phyloP scores from a whole-genome alignment of 306 rosid species.

The Vigna hirtella region DNA sequence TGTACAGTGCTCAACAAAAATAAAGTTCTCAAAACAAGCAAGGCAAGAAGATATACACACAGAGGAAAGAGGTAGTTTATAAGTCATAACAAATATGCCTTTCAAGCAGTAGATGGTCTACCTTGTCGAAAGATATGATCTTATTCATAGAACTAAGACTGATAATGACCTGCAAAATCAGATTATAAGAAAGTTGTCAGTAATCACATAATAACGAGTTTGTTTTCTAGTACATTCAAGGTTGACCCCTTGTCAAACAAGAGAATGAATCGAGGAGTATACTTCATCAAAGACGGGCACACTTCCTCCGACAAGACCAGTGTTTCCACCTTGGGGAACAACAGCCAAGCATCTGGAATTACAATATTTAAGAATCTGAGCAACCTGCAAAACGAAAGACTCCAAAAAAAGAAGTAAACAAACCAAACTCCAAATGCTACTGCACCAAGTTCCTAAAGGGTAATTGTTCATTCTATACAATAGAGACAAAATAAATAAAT shows the following conservation, averaged over 20 bases:
- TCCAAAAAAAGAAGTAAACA: slow-evolving; percentile 15
- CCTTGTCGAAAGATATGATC: slow-evolving; percentile 86
- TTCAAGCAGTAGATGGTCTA: slow-evolving; percentile 48
- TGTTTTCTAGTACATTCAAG: not conserved
- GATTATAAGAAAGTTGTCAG: slow-evolving; percentile 41
- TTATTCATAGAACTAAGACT: slow-evolving; percentile 80
- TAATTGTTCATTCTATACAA: slow-evolving; percentile 19
- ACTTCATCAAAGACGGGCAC: slow-evolving; percentile 98
- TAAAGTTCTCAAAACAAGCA: slow-evolving; percentile 14
- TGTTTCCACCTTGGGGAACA: slow-evolving; percentile 99
- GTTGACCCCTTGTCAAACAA: slow-evolving; percentile 17
- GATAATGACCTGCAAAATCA: slow-evolving; percentile 82
- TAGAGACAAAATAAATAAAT: not conserved
- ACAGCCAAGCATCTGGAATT: slow-evolving; percentile 85
- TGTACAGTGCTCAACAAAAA: slow-evolving; percentile 6
- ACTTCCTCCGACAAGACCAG: slow-evolving; percentile 99
- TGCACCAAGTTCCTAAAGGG: slow-evolving; percentile 25
- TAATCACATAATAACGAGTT: not conserved
- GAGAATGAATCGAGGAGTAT: slow-evolving; percentile 38
- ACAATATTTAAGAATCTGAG: slow-evolving; percentile 83
- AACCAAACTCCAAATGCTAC: slow-evolving; percentile 2
- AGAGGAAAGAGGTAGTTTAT: slow-evolving; percentile 13
- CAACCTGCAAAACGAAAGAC: slow-evolving; percentile 61
- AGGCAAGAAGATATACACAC: slow-evolving; percentile 17
- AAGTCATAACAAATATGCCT: slow-evolving; percentile 34